Evolutionary conservation across 345 rosid species (phyloP).

Genomic region (Gossypium rotundifolium): DNA sequence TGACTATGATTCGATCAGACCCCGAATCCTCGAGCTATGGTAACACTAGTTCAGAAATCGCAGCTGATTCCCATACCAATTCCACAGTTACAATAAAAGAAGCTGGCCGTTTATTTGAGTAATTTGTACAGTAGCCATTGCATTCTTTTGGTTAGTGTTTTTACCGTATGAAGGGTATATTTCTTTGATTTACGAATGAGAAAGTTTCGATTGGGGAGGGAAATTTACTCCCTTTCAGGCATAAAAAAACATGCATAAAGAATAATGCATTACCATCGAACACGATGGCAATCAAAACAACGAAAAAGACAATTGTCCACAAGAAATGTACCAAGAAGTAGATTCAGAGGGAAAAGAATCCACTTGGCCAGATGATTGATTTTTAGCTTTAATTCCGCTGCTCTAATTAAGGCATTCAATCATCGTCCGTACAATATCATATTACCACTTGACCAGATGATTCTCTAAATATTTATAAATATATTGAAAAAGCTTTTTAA

Average conservation of each 20-base stretch:
- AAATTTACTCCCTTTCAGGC: constrained; percentile 18
- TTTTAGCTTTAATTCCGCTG: too few relatives aligned
- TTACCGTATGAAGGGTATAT: constrained; percentile 2
- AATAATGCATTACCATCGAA: constrained; percentile 9
- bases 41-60: constrained; percentile 68
- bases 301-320: too few relatives aligned
- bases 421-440: too few relatives aligned
- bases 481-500: too few relatives aligned
- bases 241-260: neutral
- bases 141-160: constrained; percentile 11
- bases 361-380: too few relatives aligned
- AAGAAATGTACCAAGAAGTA: too few relatives aligned
- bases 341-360: too few relatives aligned
- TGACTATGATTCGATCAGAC: constrained; percentile 45
- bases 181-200: neutral
- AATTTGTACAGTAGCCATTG: constrained; percentile 7
- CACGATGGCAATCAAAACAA: too few relatives aligned
- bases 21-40: constrained; percentile 65
- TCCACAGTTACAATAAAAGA: constrained; percentile 46
- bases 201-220: constrained; percentile 16
- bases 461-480: too few relatives aligned
- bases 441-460: too few relatives aligned
- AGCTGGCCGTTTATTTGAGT: constrained; percentile 22
- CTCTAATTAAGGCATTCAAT: too few relatives aligned
- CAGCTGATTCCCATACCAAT: constrained; percentile 41